Percentiles rank a stretch among this genome's conserved stretches.
Evolutionary conservation across 2,329 filamentous ascomycete species (phyloP).

Genomic region (Fusarium aywerte): DNA sequence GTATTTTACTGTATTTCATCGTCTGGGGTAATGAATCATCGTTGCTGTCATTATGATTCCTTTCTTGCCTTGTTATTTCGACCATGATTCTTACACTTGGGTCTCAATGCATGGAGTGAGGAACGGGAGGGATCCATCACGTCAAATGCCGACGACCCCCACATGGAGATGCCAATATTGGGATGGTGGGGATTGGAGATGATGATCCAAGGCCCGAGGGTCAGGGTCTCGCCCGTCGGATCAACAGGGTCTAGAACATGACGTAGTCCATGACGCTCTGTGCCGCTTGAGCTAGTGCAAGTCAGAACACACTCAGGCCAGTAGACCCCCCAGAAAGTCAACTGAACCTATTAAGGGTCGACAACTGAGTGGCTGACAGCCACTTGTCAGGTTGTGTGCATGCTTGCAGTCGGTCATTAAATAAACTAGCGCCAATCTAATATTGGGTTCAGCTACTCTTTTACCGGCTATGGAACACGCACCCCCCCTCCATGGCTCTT

Average conservation of each 20-base stretch:
- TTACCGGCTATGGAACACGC: not conserved
- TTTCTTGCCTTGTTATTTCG: not conserved
- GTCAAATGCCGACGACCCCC: conserved; percentile 4
- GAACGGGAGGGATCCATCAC: not conserved
- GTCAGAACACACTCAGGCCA: conserved; percentile 7
- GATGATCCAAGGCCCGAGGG: not conserved
- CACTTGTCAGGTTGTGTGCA: not conserved
- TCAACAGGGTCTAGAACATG: conserved; percentile 27
- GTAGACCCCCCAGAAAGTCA: conserved; percentile 1
- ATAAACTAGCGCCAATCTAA: not conserved
- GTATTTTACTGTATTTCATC: not conserved
- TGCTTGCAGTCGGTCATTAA: conserved; percentile 1
- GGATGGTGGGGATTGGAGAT: not conserved
- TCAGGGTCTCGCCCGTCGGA: conserved; percentile 17
- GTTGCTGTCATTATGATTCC: not conserved
- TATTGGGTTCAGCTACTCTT: not conserved
- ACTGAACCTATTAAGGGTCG: not conserved
- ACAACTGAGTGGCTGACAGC: conserved; percentile 1
- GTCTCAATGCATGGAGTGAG: not conserved
- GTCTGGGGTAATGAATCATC: conserved; percentile 21
- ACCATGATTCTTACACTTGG: not conserved
- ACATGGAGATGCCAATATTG: not conserved
- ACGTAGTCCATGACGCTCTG: conserved; percentile 19
- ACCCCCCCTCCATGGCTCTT: conserved; percentile 6
- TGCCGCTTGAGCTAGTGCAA: conserved; percentile 2